phyloP scores from a whole-genome alignment of 1,284 basidiomycete species.

The Ustilago vetiveriae region DNA sequence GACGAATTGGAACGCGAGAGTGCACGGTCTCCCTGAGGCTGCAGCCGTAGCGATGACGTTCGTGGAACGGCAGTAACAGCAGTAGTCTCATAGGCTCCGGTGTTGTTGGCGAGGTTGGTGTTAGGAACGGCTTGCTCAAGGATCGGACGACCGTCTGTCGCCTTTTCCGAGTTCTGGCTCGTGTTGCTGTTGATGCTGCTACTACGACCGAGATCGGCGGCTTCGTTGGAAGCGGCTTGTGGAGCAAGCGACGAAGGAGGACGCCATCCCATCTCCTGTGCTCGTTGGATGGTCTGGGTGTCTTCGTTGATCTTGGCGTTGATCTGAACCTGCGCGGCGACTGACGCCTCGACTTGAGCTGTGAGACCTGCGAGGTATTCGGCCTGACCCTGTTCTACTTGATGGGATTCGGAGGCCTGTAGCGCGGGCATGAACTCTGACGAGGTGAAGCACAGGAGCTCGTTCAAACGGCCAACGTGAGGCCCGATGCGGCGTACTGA shows the following conservation, averaged over 20 bases:
- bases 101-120: conserved; percentile 11
- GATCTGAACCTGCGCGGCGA: conserved; percentile 37
- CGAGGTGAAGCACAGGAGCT: conserved; percentile 57
- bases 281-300: conserved; percentile 35
- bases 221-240: conserved; percentile 2
- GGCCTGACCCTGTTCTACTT: conserved; percentile 51
- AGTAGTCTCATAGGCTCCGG: neutral
- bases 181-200: conserved; percentile 27
- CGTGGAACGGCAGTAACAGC: neutral
- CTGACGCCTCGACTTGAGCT: conserved; percentile 40
- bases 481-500: conserved; percentile 52
- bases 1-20: conserved; percentile 12
- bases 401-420: conserved; percentile 51
- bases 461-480: conserved; percentile 54
- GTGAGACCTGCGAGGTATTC: conserved; percentile 45
- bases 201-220: conserved; percentile 27
- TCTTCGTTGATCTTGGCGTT: conserved; percentile 49
- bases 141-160: conserved; percentile 4
- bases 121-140: conserved; percentile 8
- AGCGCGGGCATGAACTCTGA: conserved; percentile 60
- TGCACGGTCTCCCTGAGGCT: conserved; percentile 3
- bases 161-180: conserved; percentile 7
- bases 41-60: conserved; percentile 10
- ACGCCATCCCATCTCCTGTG: conserved; percentile 55
- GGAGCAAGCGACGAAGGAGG: conserved; percentile 37